Base-by-base conservation (phyloP, 441 rosid genomes). In the Gossypium lobatum region DNA sequence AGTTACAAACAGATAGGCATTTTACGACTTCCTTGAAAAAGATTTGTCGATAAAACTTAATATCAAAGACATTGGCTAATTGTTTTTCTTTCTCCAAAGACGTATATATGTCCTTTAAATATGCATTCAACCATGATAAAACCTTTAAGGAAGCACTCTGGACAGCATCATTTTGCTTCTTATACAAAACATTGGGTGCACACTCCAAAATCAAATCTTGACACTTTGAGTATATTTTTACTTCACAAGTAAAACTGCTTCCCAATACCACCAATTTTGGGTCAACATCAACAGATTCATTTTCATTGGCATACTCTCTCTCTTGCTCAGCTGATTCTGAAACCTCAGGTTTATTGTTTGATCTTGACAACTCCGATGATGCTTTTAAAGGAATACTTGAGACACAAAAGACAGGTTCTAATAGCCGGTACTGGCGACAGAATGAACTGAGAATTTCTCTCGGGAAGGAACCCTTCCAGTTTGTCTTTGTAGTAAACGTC, bases 401-500 rank as follows among this genome's bases (percentile, higher is more conserved):
- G 60, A 75, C 26, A 55, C 85, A 74, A 80, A 93, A 85, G 76
- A 82, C 80, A 7, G 99, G 99, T 75, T 95, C 99, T 73, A 91
- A 83, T 58, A 93, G 87, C 70, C 87, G 81, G 62, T 93, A 95
- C 85, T 83, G 92, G 78, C 92, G 94, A 85, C 99, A 95, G 80
- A 95, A 92, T 71, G 87, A 66, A 78, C 83, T 68, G 45, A 93
- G 85, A 64, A 90, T 84, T 78, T 95, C 99, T 85, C 85, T 88
- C 4, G 99, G 98, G 66, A 80, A 83, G 75, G 88, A 82, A 73
- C 97, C 97, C 76, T 89, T 89, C 99, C 99, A 95, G 70, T 89
- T 89, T 74, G 92, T 74, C 80, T 83, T 93, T 61, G 93, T 84
- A 11, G 97, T 91, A 78, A 81, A 92, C 39, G 81, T 74, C 31